phyloP scores from a whole-genome alignment of 331 rosid genomes.

The Cydonia oblonga region DNA sequence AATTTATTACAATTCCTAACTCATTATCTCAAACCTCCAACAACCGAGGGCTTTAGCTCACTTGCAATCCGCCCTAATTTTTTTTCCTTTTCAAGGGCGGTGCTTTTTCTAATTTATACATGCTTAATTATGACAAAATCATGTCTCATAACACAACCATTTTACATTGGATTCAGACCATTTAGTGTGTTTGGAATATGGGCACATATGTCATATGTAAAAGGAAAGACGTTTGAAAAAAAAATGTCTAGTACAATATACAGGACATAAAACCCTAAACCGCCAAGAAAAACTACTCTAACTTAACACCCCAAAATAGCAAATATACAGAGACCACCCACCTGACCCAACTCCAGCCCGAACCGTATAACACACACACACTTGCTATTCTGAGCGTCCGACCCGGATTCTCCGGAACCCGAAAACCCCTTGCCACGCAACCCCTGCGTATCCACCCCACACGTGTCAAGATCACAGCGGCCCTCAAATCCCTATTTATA shows the following conservation, averaged over 20 bases:
- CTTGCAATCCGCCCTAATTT: background rate
- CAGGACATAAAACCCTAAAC: background rate
- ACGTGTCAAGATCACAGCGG: background rate
- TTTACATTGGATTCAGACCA: background rate
- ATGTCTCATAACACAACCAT: background rate
- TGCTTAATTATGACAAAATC: background rate
- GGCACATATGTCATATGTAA: too few species aligned
- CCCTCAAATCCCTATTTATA: background rate
- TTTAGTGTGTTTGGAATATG: too few species aligned
- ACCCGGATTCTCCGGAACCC: background rate
- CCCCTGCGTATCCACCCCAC: background rate
- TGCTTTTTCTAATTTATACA: background rate
- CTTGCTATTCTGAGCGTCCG: background rate
- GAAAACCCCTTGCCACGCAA: background rate
- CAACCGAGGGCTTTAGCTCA: background rate
- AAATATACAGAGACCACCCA: background rate
- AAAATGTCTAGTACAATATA: too few species aligned
- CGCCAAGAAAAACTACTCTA: background rate
- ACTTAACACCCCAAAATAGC: background rate
- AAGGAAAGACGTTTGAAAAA: too few species aligned
- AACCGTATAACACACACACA: background rate
- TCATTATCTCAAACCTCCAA: background rate
- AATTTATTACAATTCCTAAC: too few species aligned
- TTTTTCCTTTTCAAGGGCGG: background rate
- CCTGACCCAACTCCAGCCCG: background rate